Percentiles rank a stretch among this genome's conserved stretches.
Evolutionary conservation across 169 alveolate genomes (phyloP).

Genomic region (Hammondia hammondi): DNA sequence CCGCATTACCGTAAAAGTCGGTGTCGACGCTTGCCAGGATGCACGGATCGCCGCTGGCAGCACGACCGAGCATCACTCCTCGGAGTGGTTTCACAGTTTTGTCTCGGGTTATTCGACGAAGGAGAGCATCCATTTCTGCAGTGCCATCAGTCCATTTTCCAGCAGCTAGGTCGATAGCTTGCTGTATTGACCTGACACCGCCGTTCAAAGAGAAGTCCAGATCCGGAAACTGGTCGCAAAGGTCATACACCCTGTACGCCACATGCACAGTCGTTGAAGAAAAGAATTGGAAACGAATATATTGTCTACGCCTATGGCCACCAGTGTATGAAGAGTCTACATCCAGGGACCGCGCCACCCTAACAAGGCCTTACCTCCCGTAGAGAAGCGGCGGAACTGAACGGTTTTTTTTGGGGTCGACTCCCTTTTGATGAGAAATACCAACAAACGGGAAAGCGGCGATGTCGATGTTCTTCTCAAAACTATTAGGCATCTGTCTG

Average conservation of each 20-base stretch:
- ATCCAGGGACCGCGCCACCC: not conserved
- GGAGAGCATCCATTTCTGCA: not conserved
- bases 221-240: slow-evolving; percentile 90
- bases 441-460: too few relatives aligned
- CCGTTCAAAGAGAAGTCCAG: slow-evolving; percentile 93
- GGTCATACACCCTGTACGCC: slow-evolving; percentile 84
- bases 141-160: slow-evolving; percentile 62
- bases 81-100: slow-evolving; percentile 8
- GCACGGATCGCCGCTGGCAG: slow-evolving; percentile 74
- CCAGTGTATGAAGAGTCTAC: too few relatives aligned
- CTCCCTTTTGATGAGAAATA: slow-evolving; percentile 79
- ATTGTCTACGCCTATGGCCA: too few relatives aligned
- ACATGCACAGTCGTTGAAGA: not conserved
- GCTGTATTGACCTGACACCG: slow-evolving; percentile 85
- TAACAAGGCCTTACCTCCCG: slow-evolving; percentile 62
- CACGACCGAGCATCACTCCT: slow-evolving; percentile 82
- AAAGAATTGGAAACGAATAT: too few relatives aligned
- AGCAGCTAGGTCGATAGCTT: slow-evolving; percentile 75
- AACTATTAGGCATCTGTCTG: too few relatives aligned
- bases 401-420: slow-evolving; percentile 93
- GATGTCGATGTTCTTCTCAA: too few relatives aligned
- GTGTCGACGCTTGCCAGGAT: slow-evolving; percentile 70
- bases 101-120: not conserved
- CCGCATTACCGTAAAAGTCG: slow-evolving; percentile 64
- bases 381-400: slow-evolving; percentile 92